Base-by-base conservation (phyloP, 306 rosid species). In the Arachis hypogaea region DNA sequence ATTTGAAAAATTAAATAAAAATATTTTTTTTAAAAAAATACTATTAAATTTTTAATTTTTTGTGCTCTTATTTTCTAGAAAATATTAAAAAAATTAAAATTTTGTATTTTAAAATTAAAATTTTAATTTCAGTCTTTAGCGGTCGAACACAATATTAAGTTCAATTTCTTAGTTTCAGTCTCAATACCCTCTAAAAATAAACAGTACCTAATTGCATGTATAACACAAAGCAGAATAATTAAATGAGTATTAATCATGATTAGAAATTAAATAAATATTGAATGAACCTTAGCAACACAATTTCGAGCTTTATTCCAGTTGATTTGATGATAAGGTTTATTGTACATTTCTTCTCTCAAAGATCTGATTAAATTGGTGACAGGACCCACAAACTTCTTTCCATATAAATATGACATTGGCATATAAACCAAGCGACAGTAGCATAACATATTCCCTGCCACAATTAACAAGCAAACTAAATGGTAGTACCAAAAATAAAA, bases 361-460 rank as follows among this genome's bases (percentile, higher is more conserved):
- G 86, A 84, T 54, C 4, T 76, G 61, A 85, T 47, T 69, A 83
- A 57, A 3, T 0, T 63, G 8, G 90, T 84, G 71, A 87, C 78
- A 42, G 89, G 89, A 3, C 92, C 91, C 2, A 87, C 90, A 12
- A 89, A 89, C 62, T 79, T 83, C 82, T 80, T 89, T 33, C 96
- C 96, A 68, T 89, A 89, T 54, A 89, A 78, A 40, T 87, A 89
- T 2, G 96, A 89, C 96, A 87, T 87, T 1, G 96, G 96, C 83
- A 89, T 83, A 69, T 90, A 90, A 50, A 86, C 89, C 88, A 90
- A 70, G 4, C 96, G 91, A 81, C 91, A 84, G 33, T 90, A 82
- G 59, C 91, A 88, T 63, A 85, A 11, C 89, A 90, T 88, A 77
- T 85, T 88, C 16, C 96, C 91, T 90, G n/a, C 78, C 65, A 80